Percentiles rank a stretch among this genome's conserved stretches.
These are phyloP conservation scores for Termitomyces sp. DNA, from an alignment of 768 basidiomycete genomes.

Conservation along the genomic window DNA sequence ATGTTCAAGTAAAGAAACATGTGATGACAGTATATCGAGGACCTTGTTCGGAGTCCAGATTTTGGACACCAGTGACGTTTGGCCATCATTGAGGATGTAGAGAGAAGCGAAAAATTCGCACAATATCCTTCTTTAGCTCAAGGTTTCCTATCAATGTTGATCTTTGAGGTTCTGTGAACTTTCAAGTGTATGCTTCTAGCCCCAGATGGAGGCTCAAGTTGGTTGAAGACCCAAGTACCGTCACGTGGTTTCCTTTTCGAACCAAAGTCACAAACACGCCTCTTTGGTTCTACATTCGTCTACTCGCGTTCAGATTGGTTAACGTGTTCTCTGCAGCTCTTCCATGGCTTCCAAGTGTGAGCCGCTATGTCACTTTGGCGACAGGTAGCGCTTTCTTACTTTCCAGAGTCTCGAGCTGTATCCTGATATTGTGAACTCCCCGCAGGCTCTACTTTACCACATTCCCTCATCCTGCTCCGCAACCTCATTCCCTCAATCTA, in stretches of 20 bases:
- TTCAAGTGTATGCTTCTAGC: not conserved
- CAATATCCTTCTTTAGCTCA: not conserved
- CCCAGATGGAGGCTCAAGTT: not conserved
- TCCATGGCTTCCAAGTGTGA: conserved; percentile 55
- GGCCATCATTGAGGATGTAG: not conserved
- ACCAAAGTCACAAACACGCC: conserved; percentile 16
- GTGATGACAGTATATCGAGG: not conserved
- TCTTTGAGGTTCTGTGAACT: not conserved
- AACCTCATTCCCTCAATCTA: conserved; percentile 59
- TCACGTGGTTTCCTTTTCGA: conserved; percentile 19
- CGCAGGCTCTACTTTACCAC: conserved; percentile 82
- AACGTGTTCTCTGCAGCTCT: conserved; percentile 12
- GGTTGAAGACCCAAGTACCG: not conserved
- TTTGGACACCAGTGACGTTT: too few species aligned
- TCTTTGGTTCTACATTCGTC: conserved; percentile 18
- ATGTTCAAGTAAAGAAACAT: too few species aligned
- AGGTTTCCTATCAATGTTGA: not conserved
- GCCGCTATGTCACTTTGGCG: conserved; percentile 73
- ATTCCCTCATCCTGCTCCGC: conserved; percentile 73
- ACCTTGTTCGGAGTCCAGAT: too few species aligned
- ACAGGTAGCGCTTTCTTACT: conserved; percentile 45
- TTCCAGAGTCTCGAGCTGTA: conserved; percentile 2
- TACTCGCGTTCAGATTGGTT: conserved; percentile 11
- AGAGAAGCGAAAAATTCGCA: not conserved
- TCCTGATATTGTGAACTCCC: conserved; percentile 9